Evolutionary conservation across 2,329 filamentous ascomycete genomes (phyloP), one percentile per base, ranked within the genome.

Genomic region (Chrysoporthe deuterocubensis): DNA sequence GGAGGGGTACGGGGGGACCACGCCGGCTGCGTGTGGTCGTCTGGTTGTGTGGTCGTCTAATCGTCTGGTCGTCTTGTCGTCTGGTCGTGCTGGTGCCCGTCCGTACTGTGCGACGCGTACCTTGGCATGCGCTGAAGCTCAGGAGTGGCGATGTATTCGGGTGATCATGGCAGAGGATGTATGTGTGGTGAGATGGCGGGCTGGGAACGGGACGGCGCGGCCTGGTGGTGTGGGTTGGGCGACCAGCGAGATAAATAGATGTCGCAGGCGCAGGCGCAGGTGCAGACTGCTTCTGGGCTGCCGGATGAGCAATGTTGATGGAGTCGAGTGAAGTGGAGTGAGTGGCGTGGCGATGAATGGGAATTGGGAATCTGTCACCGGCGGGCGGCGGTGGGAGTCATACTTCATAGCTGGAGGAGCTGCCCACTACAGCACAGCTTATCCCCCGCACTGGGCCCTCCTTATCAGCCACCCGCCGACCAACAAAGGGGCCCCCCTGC

Each of bases 271-370:
- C 11, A 18, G 13, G 46, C n/a, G 21, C 11, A 7, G n/a, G 60
- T 2, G 26, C 26, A 26, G 26, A 2, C 32, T 4, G 34, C 18
- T 40, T 8, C 2, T 18, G 21, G 40, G 26, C 48, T 26, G 43
- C 62, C 62, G 62, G 50, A 64, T 64, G 62, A 64, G 50, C 62
- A 64, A 64, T 64, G 21, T 16, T 5, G 48, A n/a, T 56, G n/a
- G 21, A 42, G 16, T 26, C 26, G 26, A 26, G 26, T 26, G 26
- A 26, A 26, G 26, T 26, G 26, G 26, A 26, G 26, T 26, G 26
- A 26, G 26, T 26, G 26, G 26, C 26, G 43, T 46, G 43, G 43
- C 43, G 59, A 61, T 60, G 57, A 60, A 60, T 60, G 57, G 50
- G 21, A n/a, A 9, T 5, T n/a, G 54, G 48, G 48, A 32, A 52